These are phyloP conservation scores for Emergomyces orientalis DNA, from an alignment of 2,329 filamentous ascomycete genomes.

Conservation along the genomic window DNA sequence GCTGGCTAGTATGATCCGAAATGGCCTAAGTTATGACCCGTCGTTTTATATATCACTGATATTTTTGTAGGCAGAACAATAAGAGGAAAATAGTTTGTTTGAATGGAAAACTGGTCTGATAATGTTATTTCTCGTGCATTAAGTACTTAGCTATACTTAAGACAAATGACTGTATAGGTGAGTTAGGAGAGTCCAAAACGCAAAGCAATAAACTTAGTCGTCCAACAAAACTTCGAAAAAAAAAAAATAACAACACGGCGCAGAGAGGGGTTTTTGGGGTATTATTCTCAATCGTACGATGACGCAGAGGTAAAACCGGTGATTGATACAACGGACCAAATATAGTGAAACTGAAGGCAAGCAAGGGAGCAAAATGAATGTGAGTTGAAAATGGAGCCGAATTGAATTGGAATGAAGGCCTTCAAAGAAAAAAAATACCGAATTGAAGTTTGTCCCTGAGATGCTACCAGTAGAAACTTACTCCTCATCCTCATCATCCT, in stretches of 20 bases:
- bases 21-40: too few relatives aligned
- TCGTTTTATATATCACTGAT: too few relatives aligned
- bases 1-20: too few relatives aligned
- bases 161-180: background rate
- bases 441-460: too few relatives aligned
- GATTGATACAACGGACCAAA: background rate
- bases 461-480: slow-evolving; percentile 18
- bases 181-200: background rate
- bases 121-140: background rate
- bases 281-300: background rate
- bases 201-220: background rate
- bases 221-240: background rate
- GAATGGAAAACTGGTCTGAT: too few relatives aligned
- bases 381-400: background rate
- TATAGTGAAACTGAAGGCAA: background rate
- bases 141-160: background rate
- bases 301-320: background rate
- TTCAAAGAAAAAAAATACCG: background rate
- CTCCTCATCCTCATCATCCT: slow-evolving; percentile 53
- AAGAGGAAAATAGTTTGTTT: background rate
- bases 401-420: background rate
- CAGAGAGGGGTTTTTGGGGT: background rate
- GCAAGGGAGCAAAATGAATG: background rate
- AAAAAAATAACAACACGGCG: background rate
- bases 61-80: background rate